Percentiles rank a stretch among this genome's conserved stretches.
Evolutionary conservation across 345 rosid genomes (phyloP).

Genomic region (Brassica rapa): DNA sequence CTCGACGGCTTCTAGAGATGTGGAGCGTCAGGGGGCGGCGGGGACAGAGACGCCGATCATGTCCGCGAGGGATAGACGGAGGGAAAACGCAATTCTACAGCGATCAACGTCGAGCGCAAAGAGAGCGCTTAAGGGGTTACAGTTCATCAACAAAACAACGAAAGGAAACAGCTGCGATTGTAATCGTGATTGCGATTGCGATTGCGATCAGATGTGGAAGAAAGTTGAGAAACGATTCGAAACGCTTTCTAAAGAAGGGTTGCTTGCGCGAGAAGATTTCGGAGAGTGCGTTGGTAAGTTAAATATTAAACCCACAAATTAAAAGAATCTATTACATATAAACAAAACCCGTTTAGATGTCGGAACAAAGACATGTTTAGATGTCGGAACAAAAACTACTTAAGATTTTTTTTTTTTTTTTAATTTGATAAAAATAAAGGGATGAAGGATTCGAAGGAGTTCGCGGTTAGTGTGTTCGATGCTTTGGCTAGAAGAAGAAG

Average conservation of each 20-base stretch:
- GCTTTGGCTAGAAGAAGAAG: slow-evolving; percentile 68
- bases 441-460: slow-evolving; percentile 90
- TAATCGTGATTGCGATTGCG: slow-evolving; percentile 44
- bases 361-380: not conserved
- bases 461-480: slow-evolving; percentile 79
- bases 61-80: slow-evolving; percentile 62
- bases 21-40: slow-evolving; percentile 22
- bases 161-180: slow-evolving; percentile 47
- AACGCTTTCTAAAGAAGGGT: slow-evolving; percentile 58
- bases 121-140: slow-evolving; percentile 73
- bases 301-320: not conserved
- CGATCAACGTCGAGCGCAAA: slow-evolving; percentile 71
- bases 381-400: not conserved
- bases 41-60: slow-evolving; percentile 16
- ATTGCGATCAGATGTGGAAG: slow-evolving; percentile 65
- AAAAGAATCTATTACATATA: not conserved
- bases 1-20: slow-evolving; percentile 14
- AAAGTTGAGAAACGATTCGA: slow-evolving; percentile 66
- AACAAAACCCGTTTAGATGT: not conserved
- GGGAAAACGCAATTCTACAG: slow-evolving; percentile 57
- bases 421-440: slow-evolving; percentile 44
- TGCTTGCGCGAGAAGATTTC: slow-evolving; percentile 82
- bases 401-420: too few species aligned
- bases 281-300: slow-evolving; percentile 84
- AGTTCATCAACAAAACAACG: slow-evolving; percentile 67